These are phyloP conservation scores for Candida qinlingensis DNA, from an alignment of 805 yeast species.

Conservation along the genomic window DNA sequence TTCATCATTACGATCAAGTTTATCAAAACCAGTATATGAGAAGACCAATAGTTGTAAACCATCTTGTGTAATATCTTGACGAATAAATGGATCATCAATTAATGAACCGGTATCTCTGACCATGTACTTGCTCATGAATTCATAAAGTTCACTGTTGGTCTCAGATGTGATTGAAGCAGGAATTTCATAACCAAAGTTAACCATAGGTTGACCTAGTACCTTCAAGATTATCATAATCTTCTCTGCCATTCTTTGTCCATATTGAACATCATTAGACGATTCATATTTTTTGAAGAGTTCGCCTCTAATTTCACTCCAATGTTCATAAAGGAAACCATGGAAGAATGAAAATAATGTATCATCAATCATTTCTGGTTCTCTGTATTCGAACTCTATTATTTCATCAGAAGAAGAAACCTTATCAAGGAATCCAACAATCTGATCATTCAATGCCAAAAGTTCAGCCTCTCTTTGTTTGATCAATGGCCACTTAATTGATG, in stretches of 20 bases:
- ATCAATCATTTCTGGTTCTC: slow-evolving; percentile 16
- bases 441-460: slow-evolving; percentile 32
- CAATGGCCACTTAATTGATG: slow-evolving; percentile 59
- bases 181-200: slow-evolving; percentile 50
- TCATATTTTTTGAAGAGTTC: slow-evolving; percentile 15
- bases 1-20: slow-evolving; percentile 38
- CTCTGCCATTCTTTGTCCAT: slow-evolving; percentile 28
- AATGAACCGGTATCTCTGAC: slow-evolving; percentile 44
- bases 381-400: slow-evolving; percentile 19
- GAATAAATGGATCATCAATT: slow-evolving; percentile 42
- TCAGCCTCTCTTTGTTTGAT: slow-evolving; percentile 38
- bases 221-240: slow-evolving; percentile 43
- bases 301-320: slow-evolving; percentile 37
- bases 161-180: slow-evolving; percentile 48
- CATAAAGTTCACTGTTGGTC: slow-evolving; percentile 50
- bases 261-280: slow-evolving; percentile 17
- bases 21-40: slow-evolving; percentile 36
- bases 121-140: slow-evolving; percentile 68
- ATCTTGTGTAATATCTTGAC: slow-evolving; percentile 63
- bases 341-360: slow-evolving; percentile 32
- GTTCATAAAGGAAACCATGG: slow-evolving; percentile 45
- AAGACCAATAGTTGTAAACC: slow-evolving; percentile 67
- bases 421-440: slow-evolving; percentile 37
- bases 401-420: slow-evolving; percentile 26
- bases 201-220: slow-evolving; percentile 54